Evolutionary conservation across 2,329 filamentous ascomycete genomes (phyloP), one percentile per base, ranked within the genome.

Genomic region (Coleophoma crateriformis): DNA sequence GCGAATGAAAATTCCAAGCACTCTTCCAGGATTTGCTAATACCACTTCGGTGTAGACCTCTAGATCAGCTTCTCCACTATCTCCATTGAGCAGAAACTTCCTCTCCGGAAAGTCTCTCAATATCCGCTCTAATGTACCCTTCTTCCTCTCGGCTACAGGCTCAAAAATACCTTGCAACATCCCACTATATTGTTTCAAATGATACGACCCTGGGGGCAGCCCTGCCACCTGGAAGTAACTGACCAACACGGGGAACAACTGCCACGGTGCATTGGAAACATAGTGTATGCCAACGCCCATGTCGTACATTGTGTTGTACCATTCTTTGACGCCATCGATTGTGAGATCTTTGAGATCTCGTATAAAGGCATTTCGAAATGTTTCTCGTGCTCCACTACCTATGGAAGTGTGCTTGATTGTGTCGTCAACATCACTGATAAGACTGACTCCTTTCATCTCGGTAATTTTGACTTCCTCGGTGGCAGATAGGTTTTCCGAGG

Each of bases 231-330:
- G 82, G 66, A 97, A 95, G 65, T 87, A 99, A 47, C 81, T 89
- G 5, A 88, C 86, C 11, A 99, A 73, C 2, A 97, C 82, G 0
- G 94, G 94, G 60, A 89, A 99, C 7, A 99, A 77, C 66, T 99
- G 95, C 95, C 95, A 99, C 0, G 94, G 94, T 46, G 92, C 95
- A 68, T 99, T 99, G n/a, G 94, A 99, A 56, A 96, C 95, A 67
- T 99, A 99, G 65, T 99, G 95, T 47, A 99, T 79, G 59, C 84
- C 82, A 20, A 97, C 92, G 15, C 91, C 90, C 71, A 92, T 82
- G 17, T 83, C 75, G 37, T 87, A 78, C 69, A 99, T 77, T 17
- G 76, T 76, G 34, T 75, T 82, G 64, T 97, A 99, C 92, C 94
- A 97, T 54, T 95, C 89, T 50, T 76, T 81, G 17, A 97, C 91